These are phyloP conservation scores for Buxus sempervirens DNA, from an alignment of 164 flowering plant species.

Conservation along the genomic window DNA sequence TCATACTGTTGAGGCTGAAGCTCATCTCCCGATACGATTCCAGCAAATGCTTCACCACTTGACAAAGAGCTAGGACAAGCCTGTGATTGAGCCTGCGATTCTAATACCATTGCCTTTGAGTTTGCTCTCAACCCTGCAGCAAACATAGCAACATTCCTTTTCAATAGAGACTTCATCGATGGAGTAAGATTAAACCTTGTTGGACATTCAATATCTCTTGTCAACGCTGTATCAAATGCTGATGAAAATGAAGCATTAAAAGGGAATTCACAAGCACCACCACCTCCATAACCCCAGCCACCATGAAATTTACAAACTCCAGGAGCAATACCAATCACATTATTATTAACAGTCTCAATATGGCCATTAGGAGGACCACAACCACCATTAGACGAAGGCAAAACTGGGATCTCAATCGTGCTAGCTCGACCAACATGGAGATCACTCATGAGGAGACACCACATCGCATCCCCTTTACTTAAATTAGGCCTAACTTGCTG, in stretches of 20 bases:
- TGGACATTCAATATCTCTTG: constrained; percentile 64
- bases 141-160: constrained; percentile 74
- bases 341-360: constrained; percentile 29
- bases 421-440: constrained; percentile 87
- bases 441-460: constrained; percentile 97
- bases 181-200: constrained; percentile 86
- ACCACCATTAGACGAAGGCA: constrained; percentile 26
- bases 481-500: constrained; percentile 74
- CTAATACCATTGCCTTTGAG: constrained; percentile 29
- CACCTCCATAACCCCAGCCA: constrained; percentile 82
- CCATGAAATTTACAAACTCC: constrained; percentile 72
- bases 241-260: constrained; percentile 35
- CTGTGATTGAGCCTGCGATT: constrained; percentile 38
- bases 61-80: constrained; percentile 32
- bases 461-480: constrained; percentile 93
- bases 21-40: constrained; percentile 23
- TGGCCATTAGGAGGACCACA: constrained; percentile 12
- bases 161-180: constrained; percentile 67
- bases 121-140: constrained; percentile 80
- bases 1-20: constrained; percentile 27
- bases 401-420: constrained; percentile 59
- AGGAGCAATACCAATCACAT: constrained; percentile 42
- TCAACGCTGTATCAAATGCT: constrained; percentile 34
- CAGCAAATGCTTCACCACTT: constrained; percentile 26
- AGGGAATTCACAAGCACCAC: constrained; percentile 40